phyloP scores from a whole-genome alignment of 139 green algal genomes.

The Coccomyxa sp. region DNA sequence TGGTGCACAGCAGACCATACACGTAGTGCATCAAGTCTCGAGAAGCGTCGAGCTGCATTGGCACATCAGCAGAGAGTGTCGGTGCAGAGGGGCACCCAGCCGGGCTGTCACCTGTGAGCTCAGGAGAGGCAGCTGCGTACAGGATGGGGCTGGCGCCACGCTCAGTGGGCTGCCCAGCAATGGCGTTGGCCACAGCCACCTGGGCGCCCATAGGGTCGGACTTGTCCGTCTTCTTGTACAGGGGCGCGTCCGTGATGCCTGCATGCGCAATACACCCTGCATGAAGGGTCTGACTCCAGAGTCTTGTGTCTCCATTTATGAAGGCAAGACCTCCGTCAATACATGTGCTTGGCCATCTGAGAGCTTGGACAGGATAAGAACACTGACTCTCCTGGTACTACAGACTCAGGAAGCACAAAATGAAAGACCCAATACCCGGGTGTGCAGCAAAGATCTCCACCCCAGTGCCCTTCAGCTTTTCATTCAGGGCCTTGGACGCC shows the following conservation, averaged over 20 bases:
- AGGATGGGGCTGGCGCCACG: not conserved
- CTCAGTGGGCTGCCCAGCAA: constrained; percentile 5
- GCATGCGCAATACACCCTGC: not conserved
- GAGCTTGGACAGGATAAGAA: no score
- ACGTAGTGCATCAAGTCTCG: no score
- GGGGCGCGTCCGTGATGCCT: constrained; percentile 1
- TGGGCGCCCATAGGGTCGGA: not conserved
- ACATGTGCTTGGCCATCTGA: not conserved
- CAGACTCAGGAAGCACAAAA: not conserved
- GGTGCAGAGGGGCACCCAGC: no score
- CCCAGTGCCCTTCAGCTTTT: constrained; percentile 1
- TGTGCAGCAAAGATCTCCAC: constrained; percentile 5
- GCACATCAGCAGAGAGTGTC: no score
- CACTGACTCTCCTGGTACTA: not conserved
- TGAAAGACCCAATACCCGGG: not conserved
- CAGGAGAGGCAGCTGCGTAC: not conserved
- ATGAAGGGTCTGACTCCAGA: no score
- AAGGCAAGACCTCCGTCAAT: not conserved
- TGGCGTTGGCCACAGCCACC: not conserved
- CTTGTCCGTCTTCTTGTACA: constrained; percentile 4
- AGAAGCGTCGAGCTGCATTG: no score
- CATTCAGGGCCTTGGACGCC: constrained; percentile 1
- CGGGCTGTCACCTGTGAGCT: not conserved
- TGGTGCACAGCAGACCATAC: no score
- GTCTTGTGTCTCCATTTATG: no score